Evolutionary conservation across 257 asterid genomes (phyloP), one percentile per base, ranked within the genome.

Genomic region (Rhazya stricta): DNA sequence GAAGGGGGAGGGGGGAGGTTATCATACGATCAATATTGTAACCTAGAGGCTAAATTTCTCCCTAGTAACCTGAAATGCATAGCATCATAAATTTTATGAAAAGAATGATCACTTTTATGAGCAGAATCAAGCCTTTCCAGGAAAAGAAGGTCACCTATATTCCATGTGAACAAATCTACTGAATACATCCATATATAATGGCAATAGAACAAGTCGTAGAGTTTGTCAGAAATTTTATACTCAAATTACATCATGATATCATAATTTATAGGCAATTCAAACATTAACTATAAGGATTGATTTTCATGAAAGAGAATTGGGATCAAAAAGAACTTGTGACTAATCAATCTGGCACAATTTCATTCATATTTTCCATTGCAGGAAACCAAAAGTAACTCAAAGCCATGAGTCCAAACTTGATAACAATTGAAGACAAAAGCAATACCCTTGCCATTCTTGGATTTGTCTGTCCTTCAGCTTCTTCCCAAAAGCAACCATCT

Each of bases 401-500:
- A 15, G 3, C 32, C 10, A 9, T 67, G 50, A 78, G 71, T 36
- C 3, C 1, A 50, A 63, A 72, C 43, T 48, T 46, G 60, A 39
- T 56, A 48, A 73, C 9, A 25, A n/a, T 39, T 46, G 36, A 29
- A n/a, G 7, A 11, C 11, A 41, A 42, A 46, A 76, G 73, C 61
- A 85, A 72, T 90, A 93, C 98, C 89, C 90, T 79, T 89, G 91
- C 98, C 98, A 93, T 89, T 87, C 97, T 80, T 87, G 91, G 69
- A 93, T 87, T 82, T 87, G 95, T 69, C 98, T 81, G 66, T 89
- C 93, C 90, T 93, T 93, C 88, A 93, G 83, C 88, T 87, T 91
- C 78, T 93, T 93, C 76, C 98, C 98, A 34, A 93, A 93, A 60
- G 86, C 96, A 85, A 93, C 98, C 98, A 93, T 93, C 83, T 83